A percentile compares a stretch with the other conserved stretches of the same genome.
phyloP scores from a whole-genome alignment of 2,329 filamentous ascomycete genomes.

The Fusarium humuli region DNA sequence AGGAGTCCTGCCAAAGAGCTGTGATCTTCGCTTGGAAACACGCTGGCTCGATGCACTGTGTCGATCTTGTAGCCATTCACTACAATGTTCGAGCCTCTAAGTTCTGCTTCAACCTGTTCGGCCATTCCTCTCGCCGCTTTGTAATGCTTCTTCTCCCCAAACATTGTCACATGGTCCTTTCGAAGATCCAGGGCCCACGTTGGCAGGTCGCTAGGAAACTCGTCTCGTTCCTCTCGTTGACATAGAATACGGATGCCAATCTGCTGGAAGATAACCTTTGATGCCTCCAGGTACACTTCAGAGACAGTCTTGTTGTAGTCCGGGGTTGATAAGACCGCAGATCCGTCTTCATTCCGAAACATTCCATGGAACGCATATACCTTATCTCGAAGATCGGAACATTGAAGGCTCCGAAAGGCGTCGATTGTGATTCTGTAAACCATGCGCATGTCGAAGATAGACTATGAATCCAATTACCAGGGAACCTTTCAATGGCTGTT shows the following conservation, averaged over 20 bases:
- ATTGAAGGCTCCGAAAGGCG: not conserved
- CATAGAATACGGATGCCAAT: not conserved
- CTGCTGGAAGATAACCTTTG: not conserved
- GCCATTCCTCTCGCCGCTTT: not conserved
- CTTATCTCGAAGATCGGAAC: not conserved
- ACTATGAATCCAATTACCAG: not conserved
- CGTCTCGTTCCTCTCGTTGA: not conserved
- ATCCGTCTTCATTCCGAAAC: not conserved
- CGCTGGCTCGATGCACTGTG: not conserved
- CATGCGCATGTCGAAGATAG: not conserved
- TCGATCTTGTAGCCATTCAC: not conserved
- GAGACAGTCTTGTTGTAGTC: not conserved
- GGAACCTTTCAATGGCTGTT: not conserved
- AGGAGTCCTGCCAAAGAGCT: not conserved
- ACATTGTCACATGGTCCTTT: not conserved
- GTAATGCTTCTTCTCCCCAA: not conserved
- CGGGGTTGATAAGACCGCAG: not conserved
- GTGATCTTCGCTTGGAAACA: not conserved
- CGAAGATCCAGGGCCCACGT: not conserved
- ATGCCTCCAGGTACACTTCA: not conserved
- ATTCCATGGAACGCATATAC: not conserved
- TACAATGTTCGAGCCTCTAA: not conserved
- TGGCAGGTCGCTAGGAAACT: not conserved
- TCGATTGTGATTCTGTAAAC: not conserved
- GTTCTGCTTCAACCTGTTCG: not conserved